phyloP scores from a whole-genome alignment of 2,329 filamentous ascomycete species.

The Ramularia endophylla region DNA sequence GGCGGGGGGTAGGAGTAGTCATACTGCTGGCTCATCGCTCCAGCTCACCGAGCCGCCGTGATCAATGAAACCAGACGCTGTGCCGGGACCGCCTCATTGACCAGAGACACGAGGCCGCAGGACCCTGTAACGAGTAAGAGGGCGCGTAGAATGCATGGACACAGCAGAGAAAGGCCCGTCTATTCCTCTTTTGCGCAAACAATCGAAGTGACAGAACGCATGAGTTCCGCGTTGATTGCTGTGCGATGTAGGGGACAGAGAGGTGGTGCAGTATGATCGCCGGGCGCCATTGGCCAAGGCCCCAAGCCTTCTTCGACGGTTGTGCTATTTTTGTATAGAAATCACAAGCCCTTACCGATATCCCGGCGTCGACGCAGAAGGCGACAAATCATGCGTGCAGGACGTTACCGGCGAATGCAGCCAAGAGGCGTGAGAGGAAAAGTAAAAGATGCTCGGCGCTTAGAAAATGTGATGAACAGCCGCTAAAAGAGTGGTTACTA shows the following conservation, averaged over 20 bases:
- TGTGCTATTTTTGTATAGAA: constrained; percentile 7
- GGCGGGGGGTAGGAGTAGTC: constrained; percentile 24
- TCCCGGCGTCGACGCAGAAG: neutral
- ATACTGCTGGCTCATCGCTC: constrained; percentile 29
- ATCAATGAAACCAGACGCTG: constrained; percentile 12
- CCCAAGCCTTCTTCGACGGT: constrained; percentile 1
- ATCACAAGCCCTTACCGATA: constrained; percentile 3
- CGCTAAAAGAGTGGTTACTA: no score
- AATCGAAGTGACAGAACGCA: constrained; percentile 4
- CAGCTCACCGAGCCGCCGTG: constrained; percentile 15
- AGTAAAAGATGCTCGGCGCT: neutral
- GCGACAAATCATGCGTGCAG: constrained; percentile 3
- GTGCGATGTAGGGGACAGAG: neutral
- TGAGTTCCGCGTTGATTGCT: neutral
- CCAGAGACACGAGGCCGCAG: constrained; percentile 10
- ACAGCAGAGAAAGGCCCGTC: neutral
- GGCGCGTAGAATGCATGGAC: constrained; percentile 11
- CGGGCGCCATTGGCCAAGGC: constrained; percentile 2
- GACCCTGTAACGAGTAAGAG: constrained; percentile 18
- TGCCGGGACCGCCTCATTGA: constrained; percentile 10
- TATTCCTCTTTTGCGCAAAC: constrained; percentile 3
- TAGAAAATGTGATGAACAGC: no score
- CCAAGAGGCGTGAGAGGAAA: constrained; percentile 1
- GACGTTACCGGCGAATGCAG: neutral
- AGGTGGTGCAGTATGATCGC: constrained; percentile 1